Base-by-base conservation (phyloP, 306 rosid genomes). In the Acacia melanoxylon region DNA sequence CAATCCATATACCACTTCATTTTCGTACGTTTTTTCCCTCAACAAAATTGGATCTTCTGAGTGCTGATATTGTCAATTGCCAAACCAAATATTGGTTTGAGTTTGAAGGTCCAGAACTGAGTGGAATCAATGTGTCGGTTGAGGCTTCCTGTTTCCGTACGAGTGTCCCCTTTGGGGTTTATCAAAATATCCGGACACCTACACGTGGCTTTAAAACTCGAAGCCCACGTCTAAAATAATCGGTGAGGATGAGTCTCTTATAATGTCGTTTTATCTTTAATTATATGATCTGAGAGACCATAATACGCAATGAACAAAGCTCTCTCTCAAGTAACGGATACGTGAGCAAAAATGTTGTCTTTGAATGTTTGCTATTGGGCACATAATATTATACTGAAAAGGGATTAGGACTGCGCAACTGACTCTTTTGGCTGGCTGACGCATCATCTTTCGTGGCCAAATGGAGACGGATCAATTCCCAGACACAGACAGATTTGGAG, bases 401-500 rank as follows among this genome's bases (percentile, higher is more conserved):
- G 19, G 67, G 45, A 74, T 74, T 63, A 17, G 74, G 84, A 81
- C 75, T 68, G 37, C 69, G 75, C 68, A 74, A 35, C 84, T 6
- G 19, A 51, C 48, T 7, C 80, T 63, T 35, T 24, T 48, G 44
- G 75, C 25, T 35, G 54, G 68, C 58, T 51, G 3, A 22, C 44
- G 16, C 35, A 42, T 69, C 35, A 42, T 42, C 74, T 42, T 42
- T 12, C 35, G 74, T n/a, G 37, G 14, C 22, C 58, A 29, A 45
- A 71, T 71, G 20, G 68, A 4, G 75, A 49, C 68, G n/a, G 42
- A 48, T 81, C 19, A 65, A 49, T 81, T 74, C 13, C 54, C 62
- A 6, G 61, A 73, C 58, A 19, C 6, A 20, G 84, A 81, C 79
- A 35, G 20, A 62, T 65, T 81, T 35, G 63, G 33, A 59, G 65